phyloP scores from a whole-genome alignment of 306 rosid genomes.

The Morella rubra region DNA sequence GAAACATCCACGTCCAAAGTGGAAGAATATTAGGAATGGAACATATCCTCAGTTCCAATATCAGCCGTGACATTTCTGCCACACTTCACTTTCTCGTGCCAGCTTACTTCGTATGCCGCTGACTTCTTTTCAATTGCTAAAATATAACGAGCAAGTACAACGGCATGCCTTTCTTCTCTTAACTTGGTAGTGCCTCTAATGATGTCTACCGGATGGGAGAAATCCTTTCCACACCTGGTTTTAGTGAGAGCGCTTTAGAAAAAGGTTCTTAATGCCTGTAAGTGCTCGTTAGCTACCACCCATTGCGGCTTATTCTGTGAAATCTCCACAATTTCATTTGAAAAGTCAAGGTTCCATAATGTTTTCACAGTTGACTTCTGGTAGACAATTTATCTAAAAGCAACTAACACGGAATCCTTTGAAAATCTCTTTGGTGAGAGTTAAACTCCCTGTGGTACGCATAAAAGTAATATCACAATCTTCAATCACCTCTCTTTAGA shows the following conservation, averaged over 20 bases:
- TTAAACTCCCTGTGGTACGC: no score
- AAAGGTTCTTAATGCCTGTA: neutral
- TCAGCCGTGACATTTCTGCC: constrained; percentile 2
- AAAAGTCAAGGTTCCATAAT: neutral
- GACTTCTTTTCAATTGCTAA: neutral
- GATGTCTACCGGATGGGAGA: neutral
- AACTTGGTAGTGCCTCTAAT: neutral
- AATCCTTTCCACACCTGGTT: constrained; percentile 1
- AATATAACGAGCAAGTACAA: neutral
- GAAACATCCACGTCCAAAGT: constrained; percentile 16
- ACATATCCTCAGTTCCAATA: constrained; percentile 11
- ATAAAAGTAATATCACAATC: no score
- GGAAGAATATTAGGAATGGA: constrained; percentile 13
- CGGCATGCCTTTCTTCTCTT: neutral
- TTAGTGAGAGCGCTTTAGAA: neutral
- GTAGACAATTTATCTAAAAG: neutral
- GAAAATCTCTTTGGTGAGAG: neutral
- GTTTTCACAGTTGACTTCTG: neutral
- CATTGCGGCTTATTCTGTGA: neutral
- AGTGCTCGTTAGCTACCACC: neutral
- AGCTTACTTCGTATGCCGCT: neutral
- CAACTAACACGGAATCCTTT: neutral
- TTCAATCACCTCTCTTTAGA: no score
- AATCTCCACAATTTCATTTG: neutral
- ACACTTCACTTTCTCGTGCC: constrained; percentile 14